Evolutionary conservation across 192 early-diverging fungal species (phyloP), one percentile per base, ranked within the genome.

Genomic region (Linnemannia hyalina): DNA sequence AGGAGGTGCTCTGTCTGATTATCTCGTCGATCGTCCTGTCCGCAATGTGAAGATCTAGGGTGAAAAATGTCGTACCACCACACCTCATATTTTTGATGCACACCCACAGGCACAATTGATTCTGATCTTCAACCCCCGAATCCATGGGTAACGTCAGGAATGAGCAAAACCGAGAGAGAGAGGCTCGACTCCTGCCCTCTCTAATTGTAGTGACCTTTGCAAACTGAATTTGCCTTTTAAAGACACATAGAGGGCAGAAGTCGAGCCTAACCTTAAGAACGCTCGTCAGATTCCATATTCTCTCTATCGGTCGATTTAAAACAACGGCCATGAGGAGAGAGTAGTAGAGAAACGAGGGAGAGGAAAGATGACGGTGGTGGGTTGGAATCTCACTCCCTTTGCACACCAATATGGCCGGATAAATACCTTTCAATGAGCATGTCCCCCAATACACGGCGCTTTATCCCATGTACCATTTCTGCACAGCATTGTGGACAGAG

Each of bases 281-380:
- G 60, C 35, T 32, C 60, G 60, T 65, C 29, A 65, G 42, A 75
- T 75, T 75, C 73, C 52, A 36, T 75, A 74, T 75, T 75, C 73
- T 75, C 52, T 47, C 44, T 23, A 54, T 55, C 52, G 49, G 52
- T 75, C 52, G 35, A 55, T 55, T 52, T 75, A 54, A 75, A 75
- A 75, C 47, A 47, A 55, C 29, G 47, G 52, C 18, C 52, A 35
- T 49, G 36, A 55, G 26, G 46, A 54, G 26, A 44, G 49, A 52
- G 49, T 52, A 52, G 3, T 46, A 52, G 18, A 52, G 49, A 52
- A 65, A 65, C 26, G 41, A 32, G 26, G 26, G 26, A 29, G 23
- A 29, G 23, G 2, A 8, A 60, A 11, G 29, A 63, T 49, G 47
- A 49, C 26, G 29, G 60, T 32, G 29, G 26, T 4, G 18, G 11